Base-by-base conservation (phyloP, 495 filamentous ascomycete genomes). In the Staphylotrichum longicolle region DNA sequence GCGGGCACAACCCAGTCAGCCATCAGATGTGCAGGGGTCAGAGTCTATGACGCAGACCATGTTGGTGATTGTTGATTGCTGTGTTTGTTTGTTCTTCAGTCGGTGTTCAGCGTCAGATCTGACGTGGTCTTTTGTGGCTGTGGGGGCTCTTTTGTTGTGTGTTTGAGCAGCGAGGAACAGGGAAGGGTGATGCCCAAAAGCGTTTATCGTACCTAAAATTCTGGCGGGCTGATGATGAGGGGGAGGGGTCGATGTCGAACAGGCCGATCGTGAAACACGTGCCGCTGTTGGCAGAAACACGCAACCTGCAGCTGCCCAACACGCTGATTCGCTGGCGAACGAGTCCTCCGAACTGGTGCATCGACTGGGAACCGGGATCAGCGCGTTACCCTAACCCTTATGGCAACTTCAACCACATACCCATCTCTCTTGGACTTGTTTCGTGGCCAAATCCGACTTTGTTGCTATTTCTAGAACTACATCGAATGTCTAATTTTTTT, bases 241-340 rank as follows among this genome's bases (percentile, higher is more conserved):
- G 57, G 51, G 62, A 64, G 62, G 62, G 62, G 62, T 56, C 57
- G 34, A 11, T 39, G 2, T 30, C 20, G 15, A 11, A 2, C 49
- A 11, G 45, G 57, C 54, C 32, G 15, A 40, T 64, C 37, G 7
- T 60, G 57, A 64, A 60, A 64, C 62, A 50, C 62, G 51, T 63
- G 62, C 57, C 30, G 9, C 39, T 27, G 52, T 57, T 41, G 20
- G 51, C 49, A 7, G 10, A 46, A 15, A 42, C 37, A 32, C 46
- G 52, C 42, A 42, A 53, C 60, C 32, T 4, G n/a, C 35, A 14
- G 15, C 45, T 51, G 32, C 15, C 35, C 42, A 35, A 33, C 10
- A 7, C 7, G 10, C 49, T 57, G 27, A 47, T 57, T 57, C n/a
- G 54, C n/a, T 57, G 54, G 14, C 9, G 14, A 37, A 5, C 41